These are phyloP conservation scores for Aegilops longissima DNA, from an alignment of 176 grass and related monocot genomes.

Conservation along the genomic window DNA sequence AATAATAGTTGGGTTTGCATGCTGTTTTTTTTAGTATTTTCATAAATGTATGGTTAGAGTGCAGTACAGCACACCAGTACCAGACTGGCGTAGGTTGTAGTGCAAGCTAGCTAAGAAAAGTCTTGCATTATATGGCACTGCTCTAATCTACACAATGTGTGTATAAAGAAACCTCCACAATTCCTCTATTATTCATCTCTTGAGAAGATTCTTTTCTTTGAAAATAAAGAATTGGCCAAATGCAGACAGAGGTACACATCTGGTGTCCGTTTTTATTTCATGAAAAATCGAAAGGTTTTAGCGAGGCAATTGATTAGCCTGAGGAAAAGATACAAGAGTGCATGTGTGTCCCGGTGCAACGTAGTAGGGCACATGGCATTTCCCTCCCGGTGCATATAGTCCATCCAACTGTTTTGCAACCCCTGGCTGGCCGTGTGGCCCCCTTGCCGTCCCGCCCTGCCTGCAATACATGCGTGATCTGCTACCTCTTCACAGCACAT, in stretches of 20 bases:
- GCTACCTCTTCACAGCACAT: conserved; percentile 23
- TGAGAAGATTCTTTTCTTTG: not conserved
- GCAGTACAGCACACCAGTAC: conserved; percentile 24
- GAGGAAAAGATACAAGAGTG: not conserved
- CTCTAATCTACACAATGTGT: conserved; percentile 7
- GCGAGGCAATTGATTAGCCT: not conserved
- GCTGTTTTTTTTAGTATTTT: not conserved
- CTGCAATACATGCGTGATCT: conserved; percentile 1
- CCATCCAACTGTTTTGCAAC: conserved; percentile 32
- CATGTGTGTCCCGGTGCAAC: conserved; percentile 11
- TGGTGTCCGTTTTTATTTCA: not conserved
- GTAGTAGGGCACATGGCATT: conserved; percentile 36
- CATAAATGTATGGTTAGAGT: not conserved
- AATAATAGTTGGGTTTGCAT: not conserved
- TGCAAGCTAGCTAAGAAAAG: conserved; percentile 29
- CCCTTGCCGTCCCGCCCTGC: not conserved
- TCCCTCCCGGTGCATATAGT: not conserved
- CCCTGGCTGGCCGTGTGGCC: not conserved
- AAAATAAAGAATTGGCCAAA: not conserved
- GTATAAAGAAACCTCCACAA: not conserved
- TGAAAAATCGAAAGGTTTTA: not conserved
- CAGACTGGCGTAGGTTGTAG: conserved; percentile 31
- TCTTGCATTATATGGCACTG: not conserved
- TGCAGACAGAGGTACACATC: not conserved
- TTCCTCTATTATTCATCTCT: not conserved